Evolutionary conservation across 176 grass and related monocot species (phyloP), one percentile per base, ranked within the genome.

Genomic region (Bothriochloa decipiens): DNA sequence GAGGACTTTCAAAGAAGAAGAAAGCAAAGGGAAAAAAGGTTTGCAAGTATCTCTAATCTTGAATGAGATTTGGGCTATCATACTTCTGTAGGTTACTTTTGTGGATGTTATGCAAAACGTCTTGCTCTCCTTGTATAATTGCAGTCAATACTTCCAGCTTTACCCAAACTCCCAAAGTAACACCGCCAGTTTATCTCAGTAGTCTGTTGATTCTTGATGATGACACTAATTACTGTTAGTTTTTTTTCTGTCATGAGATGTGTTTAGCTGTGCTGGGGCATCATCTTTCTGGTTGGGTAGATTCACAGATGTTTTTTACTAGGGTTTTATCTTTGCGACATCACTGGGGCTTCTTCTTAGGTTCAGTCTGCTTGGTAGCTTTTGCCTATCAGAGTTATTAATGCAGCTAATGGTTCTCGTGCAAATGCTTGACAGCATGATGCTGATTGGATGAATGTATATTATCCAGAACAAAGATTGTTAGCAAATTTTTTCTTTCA

Each of bases 21-120:
- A 94, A 82, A 25, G 45, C 23, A 60, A 92, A 83, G 75, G 91
- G 84, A 17, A 92, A 92, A 89, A 94, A 99, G 96, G 93, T 99
- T 79, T 27, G 64, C 45, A 83, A 8, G 17, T 87, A 37, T 85
- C 74, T 86, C 45, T 63, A 50, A 55, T 58, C 2, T 39, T 83
- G 78, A 42, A 3, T 22, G 71, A 49, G 6, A 57, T 77, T 77
- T 8, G 4, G n/a, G 36, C 22, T 72, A 22, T 2, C 11, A 32
- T 90, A 61, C 45, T 65, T 77, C 26, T 20, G 1, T 67, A 46
- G 17, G n/a, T 50, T 70, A 39, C 39, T 77, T 82, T 77, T 50
- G 50, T 16, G 1, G 7, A 23, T 69, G 63, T 27, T 5, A 45
- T 78, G 28, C 35, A 52, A 76, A 61, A 39, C 26, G 40, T 23